These are phyloP conservation scores for Heritiera littoralis DNA, from an alignment of 345 rosid genomes.

Conservation along the genomic window DNA sequence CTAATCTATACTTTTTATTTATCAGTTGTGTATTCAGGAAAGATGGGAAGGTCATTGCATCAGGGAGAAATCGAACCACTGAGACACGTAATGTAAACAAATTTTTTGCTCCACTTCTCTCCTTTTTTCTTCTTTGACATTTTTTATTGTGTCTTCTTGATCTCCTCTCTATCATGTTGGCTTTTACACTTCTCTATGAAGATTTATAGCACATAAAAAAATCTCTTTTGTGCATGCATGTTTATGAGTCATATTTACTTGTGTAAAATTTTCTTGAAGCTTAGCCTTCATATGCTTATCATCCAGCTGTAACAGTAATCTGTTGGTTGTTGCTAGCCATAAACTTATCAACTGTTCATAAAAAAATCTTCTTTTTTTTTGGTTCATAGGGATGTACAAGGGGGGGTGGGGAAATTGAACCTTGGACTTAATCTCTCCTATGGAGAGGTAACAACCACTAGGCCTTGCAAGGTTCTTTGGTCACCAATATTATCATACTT, in stretches of 20 bases:
- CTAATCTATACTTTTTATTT: background rate
- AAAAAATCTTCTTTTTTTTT: too few relatives aligned
- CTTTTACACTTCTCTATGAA: background rate
- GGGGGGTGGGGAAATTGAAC: too few relatives aligned
- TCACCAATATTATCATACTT: background rate
- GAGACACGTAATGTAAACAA: slow-evolving; percentile 57
- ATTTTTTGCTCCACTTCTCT: background rate
- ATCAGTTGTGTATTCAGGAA: slow-evolving; percentile 58
- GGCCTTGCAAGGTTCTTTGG: background rate
- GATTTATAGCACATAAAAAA: background rate
- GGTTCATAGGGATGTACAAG: too few relatives aligned
- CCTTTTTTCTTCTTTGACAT: background rate
- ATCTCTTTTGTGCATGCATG: background rate
- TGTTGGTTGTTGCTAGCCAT: slow-evolving; percentile 6
- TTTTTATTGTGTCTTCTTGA: background rate
- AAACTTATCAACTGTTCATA: background rate
- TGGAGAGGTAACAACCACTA: too few relatives aligned
- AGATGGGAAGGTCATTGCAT: slow-evolving; percentile 56
- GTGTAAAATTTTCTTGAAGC: background rate
- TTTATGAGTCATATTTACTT: background rate
- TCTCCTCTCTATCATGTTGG: background rate
- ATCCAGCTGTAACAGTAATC: background rate
- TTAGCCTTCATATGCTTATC: background rate
- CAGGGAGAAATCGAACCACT: slow-evolving; percentile 63
- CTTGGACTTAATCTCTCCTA: too few relatives aligned